phyloP scores from a whole-genome alignment of 2,329 filamentous ascomycete genomes.

The Alternaria panax region DNA sequence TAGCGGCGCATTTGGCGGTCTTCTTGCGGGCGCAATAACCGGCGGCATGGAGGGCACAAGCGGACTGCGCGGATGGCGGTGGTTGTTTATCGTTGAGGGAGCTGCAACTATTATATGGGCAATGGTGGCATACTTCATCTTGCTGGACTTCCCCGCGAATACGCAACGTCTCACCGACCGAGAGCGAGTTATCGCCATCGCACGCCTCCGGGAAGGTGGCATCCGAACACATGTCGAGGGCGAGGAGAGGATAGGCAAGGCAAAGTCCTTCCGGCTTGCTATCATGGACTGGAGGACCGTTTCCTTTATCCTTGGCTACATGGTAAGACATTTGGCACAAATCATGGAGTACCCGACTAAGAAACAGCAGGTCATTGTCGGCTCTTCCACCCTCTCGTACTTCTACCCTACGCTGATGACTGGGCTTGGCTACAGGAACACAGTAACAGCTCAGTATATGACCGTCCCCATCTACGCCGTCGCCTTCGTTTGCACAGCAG shows the following conservation, averaged over 20 bases:
- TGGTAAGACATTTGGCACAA: conserved; percentile 43
- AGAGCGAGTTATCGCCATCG: conserved; percentile 55
- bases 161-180: conserved; percentile 52
- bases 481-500: conserved; percentile 59
- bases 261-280: conserved; percentile 51
- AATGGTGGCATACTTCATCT: conserved; percentile 54
- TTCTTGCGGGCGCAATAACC: conserved; percentile 56
- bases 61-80: conserved; percentile 59
- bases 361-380: conserved; percentile 50
- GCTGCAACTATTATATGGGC: conserved; percentile 57
- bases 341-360: conserved; percentile 25
- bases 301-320: conserved; percentile 59
- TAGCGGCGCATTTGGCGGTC: conserved; percentile 58
- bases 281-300: conserved; percentile 58
- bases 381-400: conserved; percentile 61
- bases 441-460: conserved; percentile 60
- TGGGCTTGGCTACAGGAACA: conserved; percentile 58
- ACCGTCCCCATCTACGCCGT: conserved; percentile 62
- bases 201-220: conserved; percentile 55
- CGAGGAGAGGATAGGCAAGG: conserved; percentile 45
- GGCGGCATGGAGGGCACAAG: conserved; percentile 55
- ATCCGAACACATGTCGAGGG: conserved; percentile 46
- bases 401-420: conserved; percentile 63
- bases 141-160: conserved; percentile 60
- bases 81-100: conserved; percentile 55